Evolutionary conservation across 352 stramenopile genomes (phyloP).

Genomic region (Globisporangium okanoganense): DNA sequence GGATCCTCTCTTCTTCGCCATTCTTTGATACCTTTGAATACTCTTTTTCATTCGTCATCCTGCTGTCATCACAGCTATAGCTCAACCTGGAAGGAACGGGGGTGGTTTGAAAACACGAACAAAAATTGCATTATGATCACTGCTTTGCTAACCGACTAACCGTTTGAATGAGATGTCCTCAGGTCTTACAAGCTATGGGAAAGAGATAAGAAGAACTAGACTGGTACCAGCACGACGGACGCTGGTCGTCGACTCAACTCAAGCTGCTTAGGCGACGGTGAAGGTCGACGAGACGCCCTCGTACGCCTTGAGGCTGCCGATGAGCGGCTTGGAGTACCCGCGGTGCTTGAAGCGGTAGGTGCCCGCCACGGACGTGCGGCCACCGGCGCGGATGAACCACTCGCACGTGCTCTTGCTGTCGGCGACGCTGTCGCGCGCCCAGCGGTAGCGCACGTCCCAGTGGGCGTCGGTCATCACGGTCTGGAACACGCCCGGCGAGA

Average conservation of each 20-base stretch:
- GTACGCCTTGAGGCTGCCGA: slow-evolving; percentile 27
- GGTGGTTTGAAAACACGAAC: not conserved
- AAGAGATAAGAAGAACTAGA: not conserved
- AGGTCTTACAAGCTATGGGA: not conserved
- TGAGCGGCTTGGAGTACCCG: slow-evolving; percentile 34
- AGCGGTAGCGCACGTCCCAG: slow-evolving; percentile 49
- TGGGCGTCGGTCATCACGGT: slow-evolving; percentile 47
- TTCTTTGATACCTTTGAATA: not conserved
- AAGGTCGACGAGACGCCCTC: slow-evolving; percentile 29
- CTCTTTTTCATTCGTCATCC: not conserved
- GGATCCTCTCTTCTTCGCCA: not conserved
- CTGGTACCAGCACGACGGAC: not conserved
- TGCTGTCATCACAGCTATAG: too few species aligned
- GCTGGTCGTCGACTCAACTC: too few species aligned
- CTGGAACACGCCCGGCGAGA: slow-evolving; percentile 16
- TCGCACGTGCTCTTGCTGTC: slow-evolving; percentile 45
- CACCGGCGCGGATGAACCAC: slow-evolving; percentile 36
- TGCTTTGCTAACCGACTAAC: not conserved
- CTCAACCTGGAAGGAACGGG: not conserved
- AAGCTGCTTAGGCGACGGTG: slow-evolving; percentile 10
- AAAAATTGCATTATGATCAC: not conserved
- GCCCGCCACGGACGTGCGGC: slow-evolving; percentile 26
- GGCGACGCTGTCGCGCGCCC: slow-evolving; percentile 21
- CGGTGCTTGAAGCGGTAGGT: slow-evolving; percentile 45
- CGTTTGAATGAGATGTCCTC: not conserved